Evolutionary conservation across 2,329 filamentous ascomycete genomes (phyloP), one percentile per base, ranked within the genome.

Genomic region (Curvularia eragrostidis): DNA sequence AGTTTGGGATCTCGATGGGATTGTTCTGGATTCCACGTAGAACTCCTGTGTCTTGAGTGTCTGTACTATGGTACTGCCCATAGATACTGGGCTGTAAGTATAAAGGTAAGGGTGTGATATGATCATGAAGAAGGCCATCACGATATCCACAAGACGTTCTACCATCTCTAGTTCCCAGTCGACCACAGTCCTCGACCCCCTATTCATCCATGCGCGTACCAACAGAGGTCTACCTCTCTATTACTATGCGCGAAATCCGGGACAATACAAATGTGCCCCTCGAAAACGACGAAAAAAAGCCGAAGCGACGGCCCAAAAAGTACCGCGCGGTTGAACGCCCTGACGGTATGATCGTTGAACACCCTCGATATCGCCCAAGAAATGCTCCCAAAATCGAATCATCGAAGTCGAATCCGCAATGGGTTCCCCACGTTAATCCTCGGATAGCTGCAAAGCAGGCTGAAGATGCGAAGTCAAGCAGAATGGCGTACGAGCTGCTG

Each of bases 341-440:
- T 3, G 65, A 65, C 48, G 64, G 65, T 7, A 55, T 68, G 21
- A 52, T 69, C 13, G 56, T 65, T 21, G 63, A 67, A 9, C 44
- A 50, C 30, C 67, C 64, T 23, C 61, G 50, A 13, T 68, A 67
- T 46, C 54, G 42, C 24, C 61, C 63, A 10, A 32, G 52, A 15
- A 21, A 12, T 32, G 47, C 52, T 23, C 21, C 34, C 18, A 32
- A 52, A 30, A 39, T 19, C 23, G 23, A 52, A 48, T n/a, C 26
- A 9, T 42, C 21, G 2, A 47, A 42, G 24, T 51, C 59, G 13
- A 42, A 61, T n/a, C 38, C 44, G 19, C 28, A 64, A 7, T 3
- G 18, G 12, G 23, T 43, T 24, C 3, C 26, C 21, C 12, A 12
- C 28, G 32, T 13, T 43, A 41, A 13, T 30, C 52, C 28, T 23